A percentile compares a stretch with the other conserved stretches of the same genome.
Evolutionary conservation across 257 asterid genomes (phyloP).

Genomic region (Hygrophila difformis): DNA sequence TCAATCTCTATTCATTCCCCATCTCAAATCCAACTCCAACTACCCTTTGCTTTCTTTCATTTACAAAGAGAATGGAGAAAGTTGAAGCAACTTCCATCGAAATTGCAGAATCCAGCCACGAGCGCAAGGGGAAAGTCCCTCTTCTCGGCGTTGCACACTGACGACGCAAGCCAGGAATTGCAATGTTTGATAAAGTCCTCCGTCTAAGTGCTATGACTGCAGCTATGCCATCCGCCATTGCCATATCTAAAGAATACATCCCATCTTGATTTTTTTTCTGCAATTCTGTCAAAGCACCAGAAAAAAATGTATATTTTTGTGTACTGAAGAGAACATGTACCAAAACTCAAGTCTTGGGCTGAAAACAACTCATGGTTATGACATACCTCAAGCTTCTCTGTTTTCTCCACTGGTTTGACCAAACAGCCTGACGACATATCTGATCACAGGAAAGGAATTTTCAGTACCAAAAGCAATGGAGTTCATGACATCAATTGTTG

Average conservation of each 20-base stretch:
- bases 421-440: constrained; percentile 99
- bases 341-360: not conserved
- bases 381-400: constrained; percentile 72
- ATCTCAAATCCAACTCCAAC: no score
- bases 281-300: no score
- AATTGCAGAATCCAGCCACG: constrained; percentile 55
- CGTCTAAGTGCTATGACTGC: constrained; percentile 54
- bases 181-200: constrained; percentile 68
- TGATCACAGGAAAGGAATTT: constrained; percentile 93
- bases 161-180: constrained; percentile 42
- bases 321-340: not conserved
- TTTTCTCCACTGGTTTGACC: constrained; percentile 84
- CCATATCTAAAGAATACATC: no score
- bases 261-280: no score
- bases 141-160: constrained; percentile 34
- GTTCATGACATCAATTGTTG: constrained; percentile 97
- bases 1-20: no score
- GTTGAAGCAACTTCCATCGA: constrained; percentile 44
- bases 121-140: constrained; percentile 70
- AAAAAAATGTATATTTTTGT: no score
- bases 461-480: constrained; percentile 97
- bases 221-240: constrained; percentile 52
- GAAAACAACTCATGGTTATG: constrained; percentile 9
- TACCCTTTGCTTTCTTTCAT: not conserved
- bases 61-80: constrained; percentile 31